These are phyloP conservation scores for Tillandsia leiboldiana DNA, from an alignment of 176 grass and related monocot species.

Conservation along the genomic window DNA sequence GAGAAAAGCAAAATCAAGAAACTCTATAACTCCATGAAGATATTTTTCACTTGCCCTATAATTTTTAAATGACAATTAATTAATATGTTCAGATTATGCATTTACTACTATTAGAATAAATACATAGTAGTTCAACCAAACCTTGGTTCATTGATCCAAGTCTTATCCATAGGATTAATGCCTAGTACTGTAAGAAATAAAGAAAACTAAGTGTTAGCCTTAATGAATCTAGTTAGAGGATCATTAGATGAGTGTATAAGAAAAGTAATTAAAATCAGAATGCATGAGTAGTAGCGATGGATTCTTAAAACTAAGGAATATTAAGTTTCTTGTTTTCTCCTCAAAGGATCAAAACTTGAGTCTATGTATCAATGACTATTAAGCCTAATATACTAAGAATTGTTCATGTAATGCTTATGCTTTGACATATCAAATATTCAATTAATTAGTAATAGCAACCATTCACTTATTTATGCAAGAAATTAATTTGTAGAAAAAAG, in stretches of 20 bases:
- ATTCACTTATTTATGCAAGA: no score
- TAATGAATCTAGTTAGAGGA: not conserved
- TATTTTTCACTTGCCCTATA: slow-evolving; percentile 4
- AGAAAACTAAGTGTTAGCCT: no score
- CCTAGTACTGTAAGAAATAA: no score
- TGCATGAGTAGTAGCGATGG: not conserved
- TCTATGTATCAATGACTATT: not conserved
- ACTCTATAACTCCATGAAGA: not conserved
- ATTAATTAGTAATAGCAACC: no score
- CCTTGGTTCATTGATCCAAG: not conserved
- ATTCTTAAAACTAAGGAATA: not conserved
- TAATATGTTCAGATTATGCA: not conserved
- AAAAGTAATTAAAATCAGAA: slow-evolving; percentile 3
- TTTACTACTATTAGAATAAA: not conserved
- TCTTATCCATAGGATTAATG: not conserved
- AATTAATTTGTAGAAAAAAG: no score
- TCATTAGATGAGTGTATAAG: not conserved
- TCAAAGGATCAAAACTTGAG: not conserved
- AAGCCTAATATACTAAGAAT: slow-evolving; percentile 6
- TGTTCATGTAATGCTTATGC: slow-evolving; percentile 23
- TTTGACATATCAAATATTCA: not conserved
- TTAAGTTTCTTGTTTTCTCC: slow-evolving; percentile 1
- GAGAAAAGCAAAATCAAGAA: slow-evolving; percentile 11
- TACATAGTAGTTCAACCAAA: not conserved
- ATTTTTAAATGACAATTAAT: not conserved